phyloP scores from a whole-genome alignment of 2,329 filamentous ascomycete genomes.

The Madurella mycetomatis region DNA sequence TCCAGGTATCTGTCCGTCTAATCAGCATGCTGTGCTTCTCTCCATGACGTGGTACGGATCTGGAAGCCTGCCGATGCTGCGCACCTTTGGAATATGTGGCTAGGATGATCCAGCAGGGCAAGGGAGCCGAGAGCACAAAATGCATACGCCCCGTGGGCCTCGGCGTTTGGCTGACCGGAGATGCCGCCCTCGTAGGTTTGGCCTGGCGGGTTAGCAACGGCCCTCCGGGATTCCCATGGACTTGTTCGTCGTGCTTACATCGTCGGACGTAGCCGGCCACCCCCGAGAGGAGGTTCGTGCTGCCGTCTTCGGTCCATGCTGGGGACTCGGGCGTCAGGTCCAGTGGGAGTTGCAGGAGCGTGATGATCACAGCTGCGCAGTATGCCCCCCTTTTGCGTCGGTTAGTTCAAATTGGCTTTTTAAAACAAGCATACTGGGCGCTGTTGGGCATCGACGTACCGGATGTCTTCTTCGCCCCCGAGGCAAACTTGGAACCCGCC shows the following conservation, averaged over 20 bases:
- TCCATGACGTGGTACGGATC: conserved; percentile 30
- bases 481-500: conserved; percentile 87
- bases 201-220: conserved; percentile 42
- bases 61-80: conserved; percentile 23
- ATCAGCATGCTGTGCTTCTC: conserved; percentile 29
- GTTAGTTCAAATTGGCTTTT: conserved; percentile 2
- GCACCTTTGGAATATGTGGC: conserved; percentile 68
- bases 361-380: conserved; percentile 80
- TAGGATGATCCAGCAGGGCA: conserved; percentile 76
- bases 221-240: background rate
- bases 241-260: conserved; percentile 54
- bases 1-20: conserved; percentile 61
- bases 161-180: conserved; percentile 74
- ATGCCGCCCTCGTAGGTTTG: conserved; percentile 96
- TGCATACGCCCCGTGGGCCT: conserved; percentile 94
- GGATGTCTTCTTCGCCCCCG: conserved; percentile 88
- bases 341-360: conserved; percentile 76
- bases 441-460: conserved; percentile 47
- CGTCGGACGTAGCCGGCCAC: conserved; percentile 74
- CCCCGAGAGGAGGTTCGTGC: conserved; percentile 61
- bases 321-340: conserved; percentile 70
- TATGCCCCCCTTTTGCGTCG: conserved; percentile 67
- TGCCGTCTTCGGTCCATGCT: conserved; percentile 57
- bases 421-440: conserved; percentile 1
- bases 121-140: conserved; percentile 91